Percentiles rank a stretch among this genome's conserved stretches.
These are phyloP conservation scores for Neonectria coccinea DNA, from an alignment of 2,329 filamentous ascomycete species.

Conservation along the genomic window DNA sequence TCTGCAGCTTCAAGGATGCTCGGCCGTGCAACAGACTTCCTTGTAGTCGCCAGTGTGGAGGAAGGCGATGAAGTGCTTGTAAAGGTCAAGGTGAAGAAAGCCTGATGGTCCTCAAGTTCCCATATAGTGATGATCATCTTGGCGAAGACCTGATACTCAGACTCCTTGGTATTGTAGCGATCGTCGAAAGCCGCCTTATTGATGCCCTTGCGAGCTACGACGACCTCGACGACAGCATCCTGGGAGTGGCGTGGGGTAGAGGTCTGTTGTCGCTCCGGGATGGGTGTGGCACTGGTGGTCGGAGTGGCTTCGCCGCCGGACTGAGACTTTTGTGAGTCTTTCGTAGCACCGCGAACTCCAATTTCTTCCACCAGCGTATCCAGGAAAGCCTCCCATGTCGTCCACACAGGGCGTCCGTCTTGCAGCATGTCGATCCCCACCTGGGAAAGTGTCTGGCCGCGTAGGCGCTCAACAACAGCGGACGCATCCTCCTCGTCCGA, in stretches of 20 bases:
- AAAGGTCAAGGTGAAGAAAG: slow-evolving; percentile 81
- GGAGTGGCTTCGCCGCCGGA: slow-evolving; percentile 53
- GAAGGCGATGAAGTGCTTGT: slow-evolving; percentile 66
- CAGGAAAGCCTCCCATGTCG: slow-evolving; percentile 70
- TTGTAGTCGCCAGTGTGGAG: slow-evolving; percentile 48
- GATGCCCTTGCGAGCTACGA: slow-evolving; percentile 66
- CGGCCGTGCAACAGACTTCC: slow-evolving; percentile 54
- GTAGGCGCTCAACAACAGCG: slow-evolving; percentile 68
- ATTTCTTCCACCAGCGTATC: slow-evolving; percentile 63
- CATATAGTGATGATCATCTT: slow-evolving; percentile 84
- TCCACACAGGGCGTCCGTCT: slow-evolving; percentile 70
- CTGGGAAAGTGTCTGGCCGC: slow-evolving; percentile 74
- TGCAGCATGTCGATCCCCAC: slow-evolving; percentile 80
- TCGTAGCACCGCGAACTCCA: slow-evolving; percentile 45
- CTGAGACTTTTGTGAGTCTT: slow-evolving; percentile 38
- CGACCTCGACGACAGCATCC: slow-evolving; percentile 75
- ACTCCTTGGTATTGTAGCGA: slow-evolving; percentile 51
- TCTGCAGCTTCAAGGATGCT: slow-evolving; percentile 60
- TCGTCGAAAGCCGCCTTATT: slow-evolving; percentile 54
- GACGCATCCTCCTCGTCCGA: slow-evolving; percentile 55
- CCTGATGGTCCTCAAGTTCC: slow-evolving; percentile 73
- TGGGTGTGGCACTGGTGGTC: slow-evolving; percentile 42
- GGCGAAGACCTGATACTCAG: slow-evolving; percentile 64
- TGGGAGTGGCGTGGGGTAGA: slow-evolving; percentile 53
- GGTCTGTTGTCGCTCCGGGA: slow-evolving; percentile 50